phyloP scores from a whole-genome alignment of 1,284 basidiomycete genomes.

The Apiotrichum sp. region DNA sequence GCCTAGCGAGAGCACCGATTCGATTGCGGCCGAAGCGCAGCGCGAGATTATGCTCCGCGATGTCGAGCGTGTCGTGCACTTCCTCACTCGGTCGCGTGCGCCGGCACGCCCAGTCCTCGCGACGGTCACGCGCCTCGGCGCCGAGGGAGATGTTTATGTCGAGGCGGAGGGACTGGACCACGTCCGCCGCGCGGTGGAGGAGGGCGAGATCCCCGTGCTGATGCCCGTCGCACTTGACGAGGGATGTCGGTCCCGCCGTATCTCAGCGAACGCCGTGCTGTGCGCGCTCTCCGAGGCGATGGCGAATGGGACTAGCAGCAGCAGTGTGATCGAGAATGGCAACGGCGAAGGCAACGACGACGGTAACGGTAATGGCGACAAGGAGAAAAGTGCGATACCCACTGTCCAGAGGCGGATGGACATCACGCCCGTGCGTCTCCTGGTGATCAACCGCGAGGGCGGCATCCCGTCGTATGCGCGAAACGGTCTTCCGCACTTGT shows the following conservation, averaged over 20 bases:
- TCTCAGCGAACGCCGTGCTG: slow-evolving; percentile 86
- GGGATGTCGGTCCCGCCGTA: slow-evolving; percentile 74
- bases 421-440: slow-evolving; percentile 83
- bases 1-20: slow-evolving; percentile 54
- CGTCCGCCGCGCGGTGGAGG: slow-evolving; percentile 77
- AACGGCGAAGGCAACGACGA: not conserved
- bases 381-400: too few species aligned
- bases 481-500: slow-evolving; percentile 85
- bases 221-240: slow-evolving; percentile 91
- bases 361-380: not conserved
- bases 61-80: slow-evolving; percentile 73
- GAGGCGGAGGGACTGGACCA: slow-evolving; percentile 68
- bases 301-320: slow-evolving; percentile 45
- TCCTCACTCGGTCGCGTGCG: slow-evolving; percentile 77
- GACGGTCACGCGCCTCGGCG: slow-evolving; percentile 65
- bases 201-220: slow-evolving; percentile 93
- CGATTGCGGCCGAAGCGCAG: slow-evolving; percentile 31
- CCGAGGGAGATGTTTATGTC: slow-evolving; percentile 36
- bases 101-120: slow-evolving; percentile 80
- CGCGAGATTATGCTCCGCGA: slow-evolving; percentile 73
- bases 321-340: not conserved
- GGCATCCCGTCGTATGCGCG: slow-evolving; percentile 97
- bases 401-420: slow-evolving; percentile 46
- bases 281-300: slow-evolving; percentile 83
- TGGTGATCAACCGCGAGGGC: slow-evolving; percentile 96